These are phyloP conservation scores for Erucastrum elatum DNA, from an alignment of 345 rosid species.

Conservation along the genomic window DNA sequence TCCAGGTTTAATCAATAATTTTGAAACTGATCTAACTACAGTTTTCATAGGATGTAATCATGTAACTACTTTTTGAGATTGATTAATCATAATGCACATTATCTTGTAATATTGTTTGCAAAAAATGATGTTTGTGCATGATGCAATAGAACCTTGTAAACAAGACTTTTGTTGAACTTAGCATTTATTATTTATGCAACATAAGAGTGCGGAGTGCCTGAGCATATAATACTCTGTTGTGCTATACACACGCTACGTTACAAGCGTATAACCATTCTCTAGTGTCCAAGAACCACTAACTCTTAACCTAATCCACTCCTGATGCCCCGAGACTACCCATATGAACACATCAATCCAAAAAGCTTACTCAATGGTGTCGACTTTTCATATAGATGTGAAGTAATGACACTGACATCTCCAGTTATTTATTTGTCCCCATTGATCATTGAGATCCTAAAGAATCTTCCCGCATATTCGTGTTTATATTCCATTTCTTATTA, in stretches of 20 bases:
- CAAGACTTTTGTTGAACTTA: not conserved
- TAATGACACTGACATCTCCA: slow-evolving; percentile 22
- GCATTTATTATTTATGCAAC: slow-evolving; percentile 27
- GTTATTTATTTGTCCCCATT: slow-evolving; percentile 19
- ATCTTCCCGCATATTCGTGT: slow-evolving; percentile 30
- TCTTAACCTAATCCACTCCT: not conserved
- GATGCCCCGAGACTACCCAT: not conserved
- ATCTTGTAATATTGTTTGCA: not conserved
- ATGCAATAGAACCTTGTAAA: not conserved
- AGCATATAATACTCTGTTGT: slow-evolving; percentile 13
- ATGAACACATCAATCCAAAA: slow-evolving; percentile 10
- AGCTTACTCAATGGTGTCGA: slow-evolving; percentile 17
- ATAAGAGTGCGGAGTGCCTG: slow-evolving; percentile 6
- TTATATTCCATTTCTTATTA: not conserved
- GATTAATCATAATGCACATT: not conserved
- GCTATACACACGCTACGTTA: slow-evolving; percentile 25
- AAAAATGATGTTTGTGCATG: not conserved
- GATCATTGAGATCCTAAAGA: slow-evolving; percentile 28
- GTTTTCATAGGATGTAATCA: not conserved
- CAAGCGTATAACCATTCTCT: slow-evolving; percentile 5
- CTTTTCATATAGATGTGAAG: slow-evolving; percentile 13
- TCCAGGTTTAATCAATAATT: not conserved
- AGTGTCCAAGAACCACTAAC: not conserved
- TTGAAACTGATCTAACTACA: not conserved
- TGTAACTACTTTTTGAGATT: not conserved